Base-by-base conservation (phyloP, 306 rosid genomes). In the Cucumis cinereus region DNA sequence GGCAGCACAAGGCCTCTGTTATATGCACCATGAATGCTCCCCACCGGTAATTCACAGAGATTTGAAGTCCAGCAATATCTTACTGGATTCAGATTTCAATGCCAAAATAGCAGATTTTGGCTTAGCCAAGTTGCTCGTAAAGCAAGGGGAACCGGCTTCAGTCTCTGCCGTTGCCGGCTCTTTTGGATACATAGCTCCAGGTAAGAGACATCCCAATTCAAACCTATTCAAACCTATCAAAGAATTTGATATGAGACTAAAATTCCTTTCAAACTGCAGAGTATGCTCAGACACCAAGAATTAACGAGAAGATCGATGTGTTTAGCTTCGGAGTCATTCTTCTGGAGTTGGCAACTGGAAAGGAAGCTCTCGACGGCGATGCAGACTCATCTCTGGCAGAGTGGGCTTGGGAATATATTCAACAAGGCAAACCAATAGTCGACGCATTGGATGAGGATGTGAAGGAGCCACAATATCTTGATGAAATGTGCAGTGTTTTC, bases 131-230 rank as follows among this genome's bases (percentile, higher is more conserved):
- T 76, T 89, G 78, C 77, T 91, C 81, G 76, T 84, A 69, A 89
- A 79, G 61, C 88, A 92, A 19, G 97, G 90, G 64, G 92, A 94
- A 78, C 80, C 85, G 41, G 88, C 89, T n/a, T 88, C 90, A 7
- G 79, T 89, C 92, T 94, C 98, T 12, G 57, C 85, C 33, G 90
- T 91, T 13, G 90, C 85, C n/a, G 98, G 98, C 20, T 87, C 98
- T 22, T 77, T 94, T 36, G 98, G 98, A 80, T 94, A 94, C 83
- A 84, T 94, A 76, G 98, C 98, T 77, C 98, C 98, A 82, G 97
- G 97, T 94, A 63, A 64, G n/a, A 35, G 36, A 70, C 35, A 6
- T 67, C 15, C 23, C 66, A 10, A 10, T 35, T 20, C 28, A 33
- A 17, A 74, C 10, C 24, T 63, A 10, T 35, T 20, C 28, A 33